Conservation (phyloP, 768 basidiomycete genomes). For the Boletellus emodensis region DNA sequence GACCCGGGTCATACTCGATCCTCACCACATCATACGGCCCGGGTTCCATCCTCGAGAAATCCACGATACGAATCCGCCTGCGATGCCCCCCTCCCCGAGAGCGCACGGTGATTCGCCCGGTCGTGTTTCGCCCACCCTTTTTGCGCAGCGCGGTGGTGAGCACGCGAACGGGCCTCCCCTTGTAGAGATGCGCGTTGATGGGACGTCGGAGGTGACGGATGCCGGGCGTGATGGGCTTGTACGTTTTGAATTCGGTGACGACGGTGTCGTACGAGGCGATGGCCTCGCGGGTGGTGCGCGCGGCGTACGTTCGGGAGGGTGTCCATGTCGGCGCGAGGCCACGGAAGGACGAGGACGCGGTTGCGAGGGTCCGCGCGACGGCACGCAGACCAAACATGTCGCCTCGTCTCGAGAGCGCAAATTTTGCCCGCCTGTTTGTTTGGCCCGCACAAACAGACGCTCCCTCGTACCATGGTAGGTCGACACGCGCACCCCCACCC, state of each 20-base stretch:
- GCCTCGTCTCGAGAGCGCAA: too few species aligned
- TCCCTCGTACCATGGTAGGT: constrained; percentile 27
- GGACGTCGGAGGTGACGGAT: constrained; percentile 86
- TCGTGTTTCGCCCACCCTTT: constrained; percentile 81
- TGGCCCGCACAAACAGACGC: constrained; percentile 33
- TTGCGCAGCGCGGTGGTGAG: constrained; percentile 81
- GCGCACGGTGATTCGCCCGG: constrained; percentile 84
- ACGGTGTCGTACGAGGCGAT: constrained; percentile 36
- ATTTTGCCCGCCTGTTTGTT: constrained; percentile 17
- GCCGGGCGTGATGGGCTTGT: constrained; percentile 83
- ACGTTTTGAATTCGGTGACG: constrained; percentile 73
- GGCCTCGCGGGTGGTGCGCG: constrained; percentile 27
- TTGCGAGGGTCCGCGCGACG: constrained; percentile 15
- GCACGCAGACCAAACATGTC: constrained; percentile 19
- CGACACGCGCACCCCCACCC: not conserved
- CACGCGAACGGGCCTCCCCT: constrained; percentile 76
- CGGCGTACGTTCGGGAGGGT: constrained; percentile 34
- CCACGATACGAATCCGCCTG: constrained; percentile 79
- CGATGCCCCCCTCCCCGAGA: constrained; percentile 90
- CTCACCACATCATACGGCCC: constrained; percentile 88
- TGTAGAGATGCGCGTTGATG: constrained; percentile 75
- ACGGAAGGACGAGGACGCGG: constrained; percentile 5
- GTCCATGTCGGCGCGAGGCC: constrained; percentile 3
- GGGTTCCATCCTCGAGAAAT: constrained; percentile 74
- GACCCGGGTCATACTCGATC: constrained; percentile 95